phyloP scores from a whole-genome alignment of 148 eudicot genomes.

The Camellia sinensis region DNA sequence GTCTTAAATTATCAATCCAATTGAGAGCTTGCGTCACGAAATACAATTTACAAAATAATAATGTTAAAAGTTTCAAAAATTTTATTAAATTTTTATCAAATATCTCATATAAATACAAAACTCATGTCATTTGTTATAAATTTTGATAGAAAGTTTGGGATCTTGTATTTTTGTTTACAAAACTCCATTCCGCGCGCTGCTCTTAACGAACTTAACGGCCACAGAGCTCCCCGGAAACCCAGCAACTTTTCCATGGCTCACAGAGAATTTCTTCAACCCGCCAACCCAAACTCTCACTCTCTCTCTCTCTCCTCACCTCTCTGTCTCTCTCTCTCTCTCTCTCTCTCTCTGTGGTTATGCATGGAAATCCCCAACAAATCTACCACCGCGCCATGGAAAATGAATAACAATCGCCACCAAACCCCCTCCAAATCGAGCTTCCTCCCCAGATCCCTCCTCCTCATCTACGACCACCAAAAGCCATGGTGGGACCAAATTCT shows the following conservation, averaged over 20 bases:
- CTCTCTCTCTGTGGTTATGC: not conserved
- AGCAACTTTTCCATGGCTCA: constrained; percentile 6
- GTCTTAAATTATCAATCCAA: too few species aligned
- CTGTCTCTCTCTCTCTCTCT: not conserved
- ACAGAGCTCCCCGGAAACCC: not conserved
- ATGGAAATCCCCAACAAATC: not conserved
- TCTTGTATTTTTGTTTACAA: too few species aligned
- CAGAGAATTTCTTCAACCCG: not conserved
- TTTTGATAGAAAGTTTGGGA: too few species aligned
- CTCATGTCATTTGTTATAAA: too few species aligned
- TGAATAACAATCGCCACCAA: constrained; percentile 11
- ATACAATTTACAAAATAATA: too few species aligned
- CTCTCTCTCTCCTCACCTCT: not conserved
- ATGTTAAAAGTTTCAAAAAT: too few species aligned
- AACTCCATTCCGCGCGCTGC: not conserved
- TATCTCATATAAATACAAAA: too few species aligned
- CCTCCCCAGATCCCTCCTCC: constrained; percentile 27
- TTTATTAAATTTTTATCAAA: too few species aligned
- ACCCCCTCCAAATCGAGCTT: constrained; percentile 23
- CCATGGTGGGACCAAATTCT: constrained; percentile 58
- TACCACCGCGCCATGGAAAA: not conserved
- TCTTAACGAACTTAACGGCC: constrained; percentile 10
- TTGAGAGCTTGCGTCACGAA: too few species aligned
- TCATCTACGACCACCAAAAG: constrained; percentile 35
- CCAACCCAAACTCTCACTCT: not conserved